Evolutionary conservation across 257 asterid genomes (phyloP), one percentile per base, ranked within the genome.

Genomic region (Eucommia ulmoides): DNA sequence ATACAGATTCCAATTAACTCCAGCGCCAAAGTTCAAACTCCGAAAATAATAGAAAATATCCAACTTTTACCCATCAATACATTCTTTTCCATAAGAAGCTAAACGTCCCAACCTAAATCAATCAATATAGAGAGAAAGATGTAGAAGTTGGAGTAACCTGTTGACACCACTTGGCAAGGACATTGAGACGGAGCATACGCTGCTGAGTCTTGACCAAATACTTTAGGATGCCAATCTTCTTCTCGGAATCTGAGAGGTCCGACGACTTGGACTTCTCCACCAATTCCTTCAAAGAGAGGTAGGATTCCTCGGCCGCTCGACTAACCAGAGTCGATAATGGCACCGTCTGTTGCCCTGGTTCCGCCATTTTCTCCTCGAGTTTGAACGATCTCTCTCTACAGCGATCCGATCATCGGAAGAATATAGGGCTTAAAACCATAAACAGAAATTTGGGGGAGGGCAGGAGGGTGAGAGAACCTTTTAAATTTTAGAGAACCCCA

Each of bases 151-250:
- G 21, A 46, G 7, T 45, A 44, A 87, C 97, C 97, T 91, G 99
- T 67, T 91, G 96, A 64, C 95, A 83, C 99, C 99, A 91, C 77
- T 91, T 91, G 55, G 99, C 74, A 24, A 91, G 96, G 69, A 91
- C 96, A 77, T 83, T 88, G 64, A 91, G 95, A 22, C 99, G 92
- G 42, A 91, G 92, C 92, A 91, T 76, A 54, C 97, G 87, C 76
- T 86, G 99, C 78, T 86, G 97, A 58, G 97, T 86, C 79, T 77
- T 91, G 47, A 81, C 96, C 55, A 91, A 68, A 70, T 86, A 91
- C 68, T 86, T 87, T 22, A 91, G 54, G 38, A 91, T 91, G 77
- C 75, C 79, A 75, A 86, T 81, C 78, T 91, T 91, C 81, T 83
- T 91, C 45, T 91, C 99, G 29, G 96, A 72, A 49, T 86, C 97